Base-by-base conservation (phyloP, 805 yeast species). In the Wickerhamiella spandovensis region DNA sequence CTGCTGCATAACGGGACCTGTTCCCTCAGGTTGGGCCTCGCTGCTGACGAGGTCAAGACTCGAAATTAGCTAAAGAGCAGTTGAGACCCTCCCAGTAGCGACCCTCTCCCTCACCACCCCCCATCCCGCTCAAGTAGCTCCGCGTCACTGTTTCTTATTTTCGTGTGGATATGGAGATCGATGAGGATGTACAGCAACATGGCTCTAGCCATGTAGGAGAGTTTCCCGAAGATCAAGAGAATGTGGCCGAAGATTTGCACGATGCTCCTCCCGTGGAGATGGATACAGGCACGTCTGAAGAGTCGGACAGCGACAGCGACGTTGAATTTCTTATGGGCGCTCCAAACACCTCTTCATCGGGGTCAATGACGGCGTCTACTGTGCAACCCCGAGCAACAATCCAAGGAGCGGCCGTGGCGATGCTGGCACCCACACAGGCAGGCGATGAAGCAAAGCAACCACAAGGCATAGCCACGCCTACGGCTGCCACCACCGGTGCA, bases 341-440 rank as follows among this genome's bases (percentile, higher is more conserved):
- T 5, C 30, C 45, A 4, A 43, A 43, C 20, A 23, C 28, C 12
- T 35, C 39, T 3, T 35, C 39, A 9, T 15, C 39, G 20, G 39
- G 39, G 5, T 35, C 39, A 17, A 28, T 28, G 32, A 28, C 32
- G 12, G 39, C 39, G 5, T 15, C 20, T 9, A n/a, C 39, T 7
- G 43, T 18, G 18, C 37, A 18, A 30, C 44, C 46, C 1, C 28
- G 22, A 22, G 43, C 43, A 2, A 17, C 42, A 17, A 43, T 39
- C 2, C 47, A 47, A 13, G 50, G 44, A n/a, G 39, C 42, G 5
- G 37, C 48, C 13, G 41, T 10, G n/a, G 50, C 48, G 24, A 22
- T 47, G 15, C 32, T 35, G 71, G 70, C 51, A 61, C 49, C 69
- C 61, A 41, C 58, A 60, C 13, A 56, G 42, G 46, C 47, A 49